Base-by-base conservation (phyloP, 192 early-diverging fungal species). In the Backusella circina region DNA sequence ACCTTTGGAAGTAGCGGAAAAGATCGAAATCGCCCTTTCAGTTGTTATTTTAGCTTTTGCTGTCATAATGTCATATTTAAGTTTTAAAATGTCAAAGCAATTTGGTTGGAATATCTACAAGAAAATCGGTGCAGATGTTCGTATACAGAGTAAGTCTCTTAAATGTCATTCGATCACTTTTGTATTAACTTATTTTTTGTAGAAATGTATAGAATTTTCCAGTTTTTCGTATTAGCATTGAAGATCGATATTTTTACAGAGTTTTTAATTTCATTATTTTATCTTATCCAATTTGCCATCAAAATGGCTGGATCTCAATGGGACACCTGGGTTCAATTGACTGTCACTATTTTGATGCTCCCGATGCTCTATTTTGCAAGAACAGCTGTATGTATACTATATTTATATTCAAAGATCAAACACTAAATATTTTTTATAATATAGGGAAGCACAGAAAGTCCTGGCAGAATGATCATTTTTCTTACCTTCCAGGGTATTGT, bases 41-140 rank as follows among this genome's bases (percentile, higher is more conserved):
- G 72, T 77, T 7, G 16, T 77, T 10, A 72, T 83, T n/a, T 23
- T 77, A 10, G 1, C 76, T 5, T 80, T 79, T 69, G 82, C 82
- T 16, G 16, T 65, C n/a, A 44, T 41, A 3, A 72, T 77, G 50
- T 72, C 32, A 18, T 76, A 73, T 39, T 50, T 79, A 5, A 77
- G 71, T 61, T 79, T 72, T 32, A 35, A 79, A 65, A 70, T 83
- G 71, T 74, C 73, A 26, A 65, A 70, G n/a, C 77, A 79, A n/a
- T 77, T 83, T 75, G 82, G 82, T 18, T 91, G 90, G 89, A 90
- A 85, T 70, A 87, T 89, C 65, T 89, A 87, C 82, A 90, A 90
- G 70, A 89, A 89, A 80, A 89, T 92, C 76, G 89, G 90, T 16
- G 88, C 90, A n/a, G 85, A 89, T 37, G 84, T 89, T 44, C 75